Base-by-base conservation (phyloP, 371 early-diverging fungal genomes). In the Funneliformis caledonium region DNA sequence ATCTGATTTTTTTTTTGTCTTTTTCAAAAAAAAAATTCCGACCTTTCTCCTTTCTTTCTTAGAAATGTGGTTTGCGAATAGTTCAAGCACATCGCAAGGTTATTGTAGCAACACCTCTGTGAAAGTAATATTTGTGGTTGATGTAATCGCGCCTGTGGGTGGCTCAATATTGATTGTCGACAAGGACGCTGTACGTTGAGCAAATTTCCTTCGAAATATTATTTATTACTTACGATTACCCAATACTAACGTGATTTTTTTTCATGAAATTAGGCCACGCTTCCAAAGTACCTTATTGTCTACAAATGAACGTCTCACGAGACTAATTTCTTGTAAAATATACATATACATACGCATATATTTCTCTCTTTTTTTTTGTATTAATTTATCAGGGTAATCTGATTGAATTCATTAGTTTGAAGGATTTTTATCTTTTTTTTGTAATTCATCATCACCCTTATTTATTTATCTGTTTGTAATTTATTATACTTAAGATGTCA, bases 41-140 rank as follows among this genome's bases (percentile, higher is more conserved):
- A 37, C 3, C 37, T 37, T 22, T 62, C 31, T 22, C n/a, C 9
- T 19, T 19, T 8, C 26, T 62, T 62, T 62, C 19, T 43, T 10
- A 77, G 77, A 31, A 48, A 77, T 77, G 77, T 77, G 60, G 50
- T 77, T 77, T 50, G 62, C 77, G 14, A 65, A 7, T 31, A n/a
- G 26, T 64, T 65, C 77, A 9, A 6, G 9, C 1, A 64, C 26
- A 26, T 59, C 77, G 19, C 31, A 48, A 31, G 42, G 62, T 16
- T 61, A 48, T 16, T 59, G 65, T 22, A 45, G 65, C 8, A 12
- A 22, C 16, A 14, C 8, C 3, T 14, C 10, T 6, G 47, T 62
- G 2, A 77, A 77, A 48, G 65, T 67, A 1, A 77, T 77, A 19
- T 77, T 77, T 31, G 31, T 65, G 10, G 65, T 50, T n/a, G 77